Evolutionary conservation across 208 protist genomes (phyloP).

Genomic region (Wallacemonas sp.): DNA sequence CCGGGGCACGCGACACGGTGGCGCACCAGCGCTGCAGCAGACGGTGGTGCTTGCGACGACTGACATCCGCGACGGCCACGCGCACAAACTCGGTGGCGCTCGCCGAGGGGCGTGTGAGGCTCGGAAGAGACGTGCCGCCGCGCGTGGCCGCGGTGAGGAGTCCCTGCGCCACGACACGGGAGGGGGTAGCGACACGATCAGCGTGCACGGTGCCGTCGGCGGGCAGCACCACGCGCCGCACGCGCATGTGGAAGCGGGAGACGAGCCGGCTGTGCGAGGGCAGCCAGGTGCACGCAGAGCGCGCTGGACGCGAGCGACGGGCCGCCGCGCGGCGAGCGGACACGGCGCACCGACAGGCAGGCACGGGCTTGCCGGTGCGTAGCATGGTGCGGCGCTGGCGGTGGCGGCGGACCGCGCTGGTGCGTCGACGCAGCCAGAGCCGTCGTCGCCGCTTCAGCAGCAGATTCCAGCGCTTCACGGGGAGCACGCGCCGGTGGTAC

Average conservation of each 20-base stretch:
- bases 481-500: slow-evolving; percentile 40
- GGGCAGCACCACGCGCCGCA: slow-evolving; percentile 1
- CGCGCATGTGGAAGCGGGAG: slow-evolving; percentile 42
- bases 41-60: slow-evolving; percentile 58
- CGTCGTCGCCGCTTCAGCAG: slow-evolving; percentile 44
- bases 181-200: slow-evolving; percentile 13
- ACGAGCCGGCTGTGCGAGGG: slow-evolving; percentile 53
- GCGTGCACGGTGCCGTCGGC: background rate
- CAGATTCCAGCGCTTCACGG: slow-evolving; percentile 43
- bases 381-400: slow-evolving; percentile 24
- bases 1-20: background rate
- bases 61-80: slow-evolving; percentile 23
- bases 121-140: background rate
- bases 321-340: background rate
- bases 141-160: background rate
- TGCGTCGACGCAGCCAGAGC: slow-evolving; percentile 43
- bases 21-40: slow-evolving; percentile 60
- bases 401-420: slow-evolving; percentile 22
- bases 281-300: slow-evolving; percentile 42
- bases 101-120: no score
- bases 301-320: background rate
- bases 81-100: slow-evolving; percentile 1
- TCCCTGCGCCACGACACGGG: no score
- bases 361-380: slow-evolving; percentile 24
- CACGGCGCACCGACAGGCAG: slow-evolving; percentile 33